Base-by-base conservation (phyloP, 1,284 basidiomycete genomes). In the Athelia sp. region DNA sequence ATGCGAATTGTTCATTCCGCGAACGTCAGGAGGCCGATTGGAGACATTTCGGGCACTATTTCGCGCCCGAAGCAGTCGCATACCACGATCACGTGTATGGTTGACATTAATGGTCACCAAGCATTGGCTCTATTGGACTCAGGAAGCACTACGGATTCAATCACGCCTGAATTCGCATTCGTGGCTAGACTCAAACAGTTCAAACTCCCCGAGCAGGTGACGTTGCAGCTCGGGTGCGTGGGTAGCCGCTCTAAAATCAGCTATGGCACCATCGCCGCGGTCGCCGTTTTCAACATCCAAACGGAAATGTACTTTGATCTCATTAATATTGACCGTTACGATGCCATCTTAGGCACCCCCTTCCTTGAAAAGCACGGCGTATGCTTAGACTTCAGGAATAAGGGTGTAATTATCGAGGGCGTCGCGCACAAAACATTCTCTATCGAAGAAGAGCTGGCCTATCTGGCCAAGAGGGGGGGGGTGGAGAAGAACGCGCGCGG, bases 311-410 rank as follows among this genome's bases (percentile, higher is more conserved):
- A 58, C 18, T 49, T 53, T 14, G 55, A 58, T 19, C 23, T 58
- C 9, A 35, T 48, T 0, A 58, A 58, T 19, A 23, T 58, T n/a
- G 49, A 56, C 35, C 13, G 44, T 23, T 58, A 57, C 22, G 45
- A 57, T 32, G 29, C 49, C 15, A 48, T 56, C 2, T 19, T 57
- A 11, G 50, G 51, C 10, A 47, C 48, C 1, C 46, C 47, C 4
- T 49, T 48, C 31, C 31, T 55, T 17, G 19, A 49, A 14, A 3
- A 23, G 2, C 13, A 45, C 10, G 31, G 38, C 1, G 45, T 51
- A 6, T 14, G 46, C 8, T 23, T 53, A 1, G 54, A 58, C 43
- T 50, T 53, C 14, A 31, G 34, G 19, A 31, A 52, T 10, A 15
- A 44, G 3, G 23, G 23, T 24, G 44, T 52, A 2, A 18, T 26